phyloP scores from a whole-genome alignment of 2,329 filamentous ascomycete genomes.

The Mycosphaerelloides madeirae region DNA sequence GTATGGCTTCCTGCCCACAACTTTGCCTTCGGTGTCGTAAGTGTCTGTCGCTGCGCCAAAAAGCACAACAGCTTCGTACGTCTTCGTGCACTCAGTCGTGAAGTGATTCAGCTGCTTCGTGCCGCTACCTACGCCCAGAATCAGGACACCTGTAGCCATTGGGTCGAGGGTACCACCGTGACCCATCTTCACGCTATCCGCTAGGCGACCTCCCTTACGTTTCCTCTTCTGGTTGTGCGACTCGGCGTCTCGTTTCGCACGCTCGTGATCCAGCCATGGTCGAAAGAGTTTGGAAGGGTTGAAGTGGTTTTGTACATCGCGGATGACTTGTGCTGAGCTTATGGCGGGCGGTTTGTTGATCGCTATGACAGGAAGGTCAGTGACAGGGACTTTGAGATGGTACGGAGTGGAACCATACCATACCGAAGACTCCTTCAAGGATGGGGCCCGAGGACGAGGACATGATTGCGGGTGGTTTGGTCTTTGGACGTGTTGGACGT shows the following conservation, averaged over 20 bases:
- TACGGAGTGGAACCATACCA: conserved; percentile 22
- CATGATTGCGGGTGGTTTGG: conserved; percentile 10
- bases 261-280: conserved; percentile 67
- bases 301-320: conserved; percentile 79
- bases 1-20: conserved; percentile 70
- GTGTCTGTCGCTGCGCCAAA: conserved; percentile 92
- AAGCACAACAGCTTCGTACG: conserved; percentile 81
- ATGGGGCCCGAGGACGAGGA: conserved; percentile 14
- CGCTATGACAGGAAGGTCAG: conserved; percentile 49
- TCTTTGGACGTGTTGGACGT: conserved; percentile 1
- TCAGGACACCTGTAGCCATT: conserved; percentile 85
- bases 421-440: conserved; percentile 61
- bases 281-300: conserved; percentile 74
- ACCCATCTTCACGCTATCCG: conserved; percentile 78
- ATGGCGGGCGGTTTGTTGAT: conserved; percentile 88
- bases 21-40: conserved; percentile 81
- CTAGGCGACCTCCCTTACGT: conserved; percentile 46
- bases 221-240: conserved; percentile 56
- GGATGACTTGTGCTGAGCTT: conserved; percentile 85
- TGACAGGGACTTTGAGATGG: conserved; percentile 2
- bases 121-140: conserved; percentile 78
- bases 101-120: conserved; percentile 80
- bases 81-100: conserved; percentile 76
- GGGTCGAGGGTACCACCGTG: conserved; percentile 96
- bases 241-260: conserved; percentile 53